phyloP scores from a whole-genome alignment of 768 basidiomycete genomes.

The Phaffia tasmanica region DNA sequence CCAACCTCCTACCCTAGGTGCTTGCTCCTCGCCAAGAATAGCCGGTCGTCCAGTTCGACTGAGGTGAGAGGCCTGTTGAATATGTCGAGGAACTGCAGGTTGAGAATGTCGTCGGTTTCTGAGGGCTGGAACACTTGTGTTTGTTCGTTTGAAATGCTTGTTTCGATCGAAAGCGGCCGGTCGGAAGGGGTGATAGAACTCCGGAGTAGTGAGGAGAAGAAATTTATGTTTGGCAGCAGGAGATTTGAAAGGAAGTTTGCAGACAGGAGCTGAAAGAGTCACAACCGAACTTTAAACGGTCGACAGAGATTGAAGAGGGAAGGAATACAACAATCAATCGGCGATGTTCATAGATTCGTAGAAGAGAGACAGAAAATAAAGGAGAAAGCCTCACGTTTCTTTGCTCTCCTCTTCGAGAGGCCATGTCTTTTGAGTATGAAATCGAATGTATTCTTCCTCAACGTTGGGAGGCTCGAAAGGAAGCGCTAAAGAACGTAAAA shows the following conservation, averaged over 20 bases:
- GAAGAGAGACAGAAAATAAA: not conserved
- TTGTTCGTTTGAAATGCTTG: too few relatives aligned
- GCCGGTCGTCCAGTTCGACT: not conserved
- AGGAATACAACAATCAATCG: not conserved
- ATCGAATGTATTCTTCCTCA: slow-evolving; percentile 18
- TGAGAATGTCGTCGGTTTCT: too few relatives aligned
- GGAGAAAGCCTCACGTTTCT: slow-evolving; percentile 15
- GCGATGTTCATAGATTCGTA: too few relatives aligned
- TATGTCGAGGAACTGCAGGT: not conserved
- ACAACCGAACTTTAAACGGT: slow-evolving; percentile 13
- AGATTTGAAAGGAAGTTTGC: slow-evolving; percentile 55
- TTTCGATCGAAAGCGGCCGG: slow-evolving; percentile 12
- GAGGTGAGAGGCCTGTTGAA: too few relatives aligned
- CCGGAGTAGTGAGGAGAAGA: slow-evolving; percentile 50
- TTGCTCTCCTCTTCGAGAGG: slow-evolving; percentile 13
- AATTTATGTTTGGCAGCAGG: slow-evolving; percentile 66
- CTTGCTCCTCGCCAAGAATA: not conserved
- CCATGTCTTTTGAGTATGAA: slow-evolving; percentile 25
- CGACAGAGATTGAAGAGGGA: not conserved
- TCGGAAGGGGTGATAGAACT: slow-evolving; percentile 26
- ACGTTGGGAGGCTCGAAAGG: slow-evolving; percentile 19
- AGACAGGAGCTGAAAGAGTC: slow-evolving; percentile 58
- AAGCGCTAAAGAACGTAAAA: slow-evolving; percentile 11
- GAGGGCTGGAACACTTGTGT: too few relatives aligned
- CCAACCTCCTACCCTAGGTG: slow-evolving; percentile 14